A percentile compares a stretch with the other conserved stretches of the same genome.
phyloP scores from a whole-genome alignment of 2,329 filamentous ascomycete genomes.

The Grosmannia serpens region DNA sequence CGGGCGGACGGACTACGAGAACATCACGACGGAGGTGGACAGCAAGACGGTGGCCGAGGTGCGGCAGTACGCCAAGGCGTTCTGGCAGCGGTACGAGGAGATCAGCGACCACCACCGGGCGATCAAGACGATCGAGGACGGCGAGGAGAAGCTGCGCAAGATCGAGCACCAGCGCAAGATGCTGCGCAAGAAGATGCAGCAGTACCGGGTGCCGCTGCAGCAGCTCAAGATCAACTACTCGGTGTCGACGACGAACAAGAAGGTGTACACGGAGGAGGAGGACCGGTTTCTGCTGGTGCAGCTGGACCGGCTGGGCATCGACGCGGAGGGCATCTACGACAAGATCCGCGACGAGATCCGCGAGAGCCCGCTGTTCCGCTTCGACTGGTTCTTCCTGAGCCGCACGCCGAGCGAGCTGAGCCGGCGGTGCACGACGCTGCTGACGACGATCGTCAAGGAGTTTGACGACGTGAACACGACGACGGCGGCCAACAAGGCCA shows the following conservation, averaged over 20 bases:
- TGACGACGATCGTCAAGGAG: constrained; percentile 90
- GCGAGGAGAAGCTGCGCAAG: constrained; percentile 80
- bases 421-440: constrained; percentile 81
- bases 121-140: constrained; percentile 79
- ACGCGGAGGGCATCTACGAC: constrained; percentile 83
- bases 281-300: constrained; percentile 91
- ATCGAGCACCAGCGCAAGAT: constrained; percentile 89
- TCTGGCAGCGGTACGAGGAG: constrained; percentile 91
- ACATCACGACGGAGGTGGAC: constrained; percentile 81
- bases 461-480: constrained; percentile 59
- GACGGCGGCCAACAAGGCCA: constrained; percentile 10
- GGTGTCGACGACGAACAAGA: constrained; percentile 98
- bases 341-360: constrained; percentile 95
- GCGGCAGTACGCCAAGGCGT: constrained; percentile 83
- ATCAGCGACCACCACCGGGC: constrained; percentile 84
- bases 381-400: constrained; percentile 98
- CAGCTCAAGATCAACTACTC: constrained; percentile 99
- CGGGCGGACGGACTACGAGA: constrained; percentile 73
- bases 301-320: constrained; percentile 83
- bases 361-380: constrained; percentile 87
- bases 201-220: constrained; percentile 94
- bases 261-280: constrained; percentile 97
- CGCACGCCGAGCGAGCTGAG: constrained; percentile 87
- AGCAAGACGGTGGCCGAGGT: constrained; percentile 80
- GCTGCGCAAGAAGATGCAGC: constrained; percentile 86